Evolutionary conservation across 2,329 filamentous ascomycete species (phyloP).

Genomic region (Fusarium buxicola): DNA sequence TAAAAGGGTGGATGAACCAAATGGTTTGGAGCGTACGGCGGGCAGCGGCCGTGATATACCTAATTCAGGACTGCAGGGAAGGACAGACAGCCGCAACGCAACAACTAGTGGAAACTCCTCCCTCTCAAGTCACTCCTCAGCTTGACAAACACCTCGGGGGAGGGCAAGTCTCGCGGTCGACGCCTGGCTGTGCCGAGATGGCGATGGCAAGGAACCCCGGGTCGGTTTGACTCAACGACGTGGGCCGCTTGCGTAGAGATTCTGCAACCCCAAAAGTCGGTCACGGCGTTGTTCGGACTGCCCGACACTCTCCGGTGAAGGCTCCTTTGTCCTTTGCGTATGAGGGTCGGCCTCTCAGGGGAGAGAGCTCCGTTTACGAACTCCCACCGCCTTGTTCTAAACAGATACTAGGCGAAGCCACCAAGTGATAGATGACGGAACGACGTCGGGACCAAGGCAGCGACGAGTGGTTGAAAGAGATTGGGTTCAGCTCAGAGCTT

Average conservation of each 20-base stretch:
- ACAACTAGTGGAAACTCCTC: conserved; percentile 39
- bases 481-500: conserved; percentile 28
- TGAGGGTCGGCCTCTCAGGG: conserved; percentile 33
- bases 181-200: conserved; percentile 32
- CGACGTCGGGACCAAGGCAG: conserved; percentile 22
- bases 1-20: conserved; percentile 33
- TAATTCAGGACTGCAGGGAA: conserved; percentile 40
- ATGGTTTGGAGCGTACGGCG: conserved; percentile 42
- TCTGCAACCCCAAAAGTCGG: conserved; percentile 41
- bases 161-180: conserved; percentile 29
- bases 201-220: conserved; percentile 36
- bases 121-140: conserved; percentile 39
- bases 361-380: conserved; percentile 35
- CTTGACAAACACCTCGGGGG: conserved; percentile 45
- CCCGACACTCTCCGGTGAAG: conserved; percentile 23
- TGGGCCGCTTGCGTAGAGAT: conserved; percentile 23
- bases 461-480: conserved; percentile 11
- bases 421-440: conserved; percentile 46
- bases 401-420: conserved; percentile 41
- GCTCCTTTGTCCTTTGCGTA: conserved; percentile 40
- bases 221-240: conserved; percentile 29
- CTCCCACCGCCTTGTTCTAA: conserved; percentile 42
- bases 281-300: conserved; percentile 35
- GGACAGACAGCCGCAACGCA: conserved; percentile 40
- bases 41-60: conserved; percentile 47